These are phyloP conservation scores for Xylariaceae sp. DNA, from an alignment of 2,329 filamentous ascomycete species.

Conservation along the genomic window DNA sequence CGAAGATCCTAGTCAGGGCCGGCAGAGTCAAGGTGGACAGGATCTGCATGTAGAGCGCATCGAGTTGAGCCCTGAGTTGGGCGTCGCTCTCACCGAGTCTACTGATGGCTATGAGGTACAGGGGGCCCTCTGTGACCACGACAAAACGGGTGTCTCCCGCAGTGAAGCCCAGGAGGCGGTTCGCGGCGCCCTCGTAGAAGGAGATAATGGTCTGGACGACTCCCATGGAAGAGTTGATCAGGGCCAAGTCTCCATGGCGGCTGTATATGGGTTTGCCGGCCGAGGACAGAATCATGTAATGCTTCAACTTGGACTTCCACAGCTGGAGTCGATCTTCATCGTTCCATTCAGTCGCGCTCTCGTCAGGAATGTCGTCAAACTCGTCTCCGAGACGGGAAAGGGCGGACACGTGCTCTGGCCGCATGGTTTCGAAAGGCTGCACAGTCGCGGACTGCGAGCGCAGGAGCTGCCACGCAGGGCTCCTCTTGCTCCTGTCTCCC, in stretches of 20 bases:
- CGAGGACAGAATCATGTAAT: slow-evolving; percentile 92
- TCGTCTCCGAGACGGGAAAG: slow-evolving; percentile 66
- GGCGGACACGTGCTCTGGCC: slow-evolving; percentile 33
- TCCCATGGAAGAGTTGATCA: slow-evolving; percentile 91
- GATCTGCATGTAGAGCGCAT: slow-evolving; percentile 97
- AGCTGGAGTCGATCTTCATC: slow-evolving; percentile 56
- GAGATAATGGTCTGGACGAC: slow-evolving; percentile 97
- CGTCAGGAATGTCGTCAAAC: slow-evolving; percentile 66
- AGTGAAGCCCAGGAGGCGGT: slow-evolving; percentile 74
- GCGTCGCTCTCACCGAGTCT: slow-evolving; percentile 84
- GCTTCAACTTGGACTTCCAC: slow-evolving; percentile 92
- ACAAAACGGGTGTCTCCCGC: slow-evolving; percentile 85
- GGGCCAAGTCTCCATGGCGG: slow-evolving; percentile 78
- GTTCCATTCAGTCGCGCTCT: slow-evolving; percentile 30
- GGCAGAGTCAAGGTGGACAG: slow-evolving; percentile 90
- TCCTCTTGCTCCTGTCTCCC: slow-evolving; percentile 59
- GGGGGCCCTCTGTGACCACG: slow-evolving; percentile 72
- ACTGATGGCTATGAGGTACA: slow-evolving; percentile 92
- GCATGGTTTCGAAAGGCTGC: slow-evolving; percentile 52
- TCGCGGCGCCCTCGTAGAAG: slow-evolving; percentile 77
- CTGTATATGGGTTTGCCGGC: slow-evolving; percentile 98
- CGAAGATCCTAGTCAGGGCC: slow-evolving; percentile 78
- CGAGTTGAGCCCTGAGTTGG: slow-evolving; percentile 79
- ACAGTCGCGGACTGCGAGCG: slow-evolving; percentile 53
- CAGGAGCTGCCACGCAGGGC: slow-evolving; percentile 61